Evolutionary conservation across 2,329 filamentous ascomycete species (phyloP).

Genomic region (Scedosporium aurantiacum): DNA sequence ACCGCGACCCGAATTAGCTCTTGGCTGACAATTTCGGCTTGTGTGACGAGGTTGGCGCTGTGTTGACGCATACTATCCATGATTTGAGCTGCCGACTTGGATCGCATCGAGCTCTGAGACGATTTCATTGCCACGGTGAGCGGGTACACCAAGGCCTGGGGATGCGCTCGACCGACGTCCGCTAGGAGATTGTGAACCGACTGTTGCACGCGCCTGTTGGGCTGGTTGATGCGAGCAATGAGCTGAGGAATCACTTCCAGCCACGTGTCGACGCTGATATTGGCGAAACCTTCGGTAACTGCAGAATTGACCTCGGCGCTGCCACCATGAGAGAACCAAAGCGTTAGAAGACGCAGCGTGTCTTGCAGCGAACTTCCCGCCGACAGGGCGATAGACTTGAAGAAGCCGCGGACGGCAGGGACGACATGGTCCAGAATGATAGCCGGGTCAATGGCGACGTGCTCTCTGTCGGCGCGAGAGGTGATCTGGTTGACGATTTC

Average conservation of each 20-base stretch:
- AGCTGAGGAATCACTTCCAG: conserved; percentile 95
- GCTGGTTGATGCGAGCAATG: conserved; percentile 94
- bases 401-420: conserved; percentile 89
- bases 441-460: conserved; percentile 41
- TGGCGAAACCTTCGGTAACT: conserved; percentile 81
- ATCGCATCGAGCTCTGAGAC: conserved; percentile 65
- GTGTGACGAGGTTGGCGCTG: conserved; percentile 82
- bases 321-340: conserved; percentile 94
- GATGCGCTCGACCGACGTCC: conserved; percentile 87
- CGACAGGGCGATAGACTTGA: conserved; percentile 90
- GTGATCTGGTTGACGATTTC: conserved; percentile 84
- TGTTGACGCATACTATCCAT: conserved; percentile 98
- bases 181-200: conserved; percentile 86
- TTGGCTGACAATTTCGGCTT: conserved; percentile 89
- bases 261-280: conserved; percentile 96
- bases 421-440: conserved; percentile 81
- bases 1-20: conserved; percentile 96
- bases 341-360: conserved; percentile 77
- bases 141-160: conserved; percentile 92
- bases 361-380: conserved; percentile 90
- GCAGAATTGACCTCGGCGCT: conserved; percentile 77
- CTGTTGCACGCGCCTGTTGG: conserved; percentile 75
- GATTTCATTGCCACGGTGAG: conserved; percentile 98
- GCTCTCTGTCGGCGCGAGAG: conserved; percentile 18
- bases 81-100: conserved; percentile 79